Conservation (phyloP, 2,329 filamentous ascomycete genomes). For the Colletotrichum sp. region DNA sequence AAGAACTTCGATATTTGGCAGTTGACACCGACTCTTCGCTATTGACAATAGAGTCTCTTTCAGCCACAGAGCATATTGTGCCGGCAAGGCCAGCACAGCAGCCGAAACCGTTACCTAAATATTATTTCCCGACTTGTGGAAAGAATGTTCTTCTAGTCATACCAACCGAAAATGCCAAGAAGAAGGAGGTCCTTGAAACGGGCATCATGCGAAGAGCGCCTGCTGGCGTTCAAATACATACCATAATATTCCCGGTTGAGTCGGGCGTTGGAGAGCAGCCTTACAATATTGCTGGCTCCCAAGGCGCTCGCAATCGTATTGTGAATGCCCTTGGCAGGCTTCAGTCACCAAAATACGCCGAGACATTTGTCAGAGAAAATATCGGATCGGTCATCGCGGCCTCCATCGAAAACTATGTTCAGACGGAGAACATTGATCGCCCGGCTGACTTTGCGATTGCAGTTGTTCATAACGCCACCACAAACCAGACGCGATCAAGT, state of each 20-base stretch:
- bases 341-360: neutral
- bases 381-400: neutral
- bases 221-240: neutral
- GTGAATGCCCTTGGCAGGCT: neutral
- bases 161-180: neutral
- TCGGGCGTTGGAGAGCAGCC: neutral
- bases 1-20: neutral
- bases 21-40: neutral
- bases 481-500: neutral
- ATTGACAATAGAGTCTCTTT: neutral
- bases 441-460: neutral
- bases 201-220: neutral
- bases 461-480: neutral
- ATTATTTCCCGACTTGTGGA: neutral
- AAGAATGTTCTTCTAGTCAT: neutral
- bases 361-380: neutral
- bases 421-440: neutral
- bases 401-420: neutral
- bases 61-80: neutral
- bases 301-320: neutral
- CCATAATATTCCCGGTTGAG: neutral
- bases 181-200: neutral
- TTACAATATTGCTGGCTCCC: neutral
- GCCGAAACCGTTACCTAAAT: rapidly evolving
- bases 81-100: neutral